Evolutionary conservation across 768 basidiomycete genomes (phyloP).

Genomic region (Pulveroboletus sp.): DNA sequence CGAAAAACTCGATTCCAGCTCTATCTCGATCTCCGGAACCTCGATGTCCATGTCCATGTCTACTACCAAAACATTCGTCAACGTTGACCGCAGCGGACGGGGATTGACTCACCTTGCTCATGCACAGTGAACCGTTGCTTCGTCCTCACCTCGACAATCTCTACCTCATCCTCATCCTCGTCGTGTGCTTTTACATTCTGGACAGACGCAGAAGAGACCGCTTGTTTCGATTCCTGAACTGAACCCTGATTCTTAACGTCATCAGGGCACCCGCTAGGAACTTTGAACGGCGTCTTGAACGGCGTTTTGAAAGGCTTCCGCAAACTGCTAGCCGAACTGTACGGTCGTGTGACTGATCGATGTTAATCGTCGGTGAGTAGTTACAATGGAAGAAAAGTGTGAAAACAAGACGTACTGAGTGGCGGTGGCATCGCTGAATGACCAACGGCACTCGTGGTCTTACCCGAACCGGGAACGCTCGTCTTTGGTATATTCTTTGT

Average conservation of each 20-base stretch:
- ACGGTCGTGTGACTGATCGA: conserved; percentile 45
- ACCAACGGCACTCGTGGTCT: not conserved
- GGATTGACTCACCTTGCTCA: not conserved
- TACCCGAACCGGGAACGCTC: not conserved
- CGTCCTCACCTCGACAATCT: conserved; percentile 11
- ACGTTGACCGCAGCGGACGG: too few species aligned
- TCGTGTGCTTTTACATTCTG: not conserved
- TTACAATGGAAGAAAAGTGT: not conserved
- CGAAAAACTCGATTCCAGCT: conserved; percentile 40
- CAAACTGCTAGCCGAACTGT: conserved; percentile 38
- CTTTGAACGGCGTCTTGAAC: conserved; percentile 37
- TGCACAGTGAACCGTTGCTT: not conserved
- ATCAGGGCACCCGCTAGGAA: conserved; percentile 42
- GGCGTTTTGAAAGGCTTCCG: conserved; percentile 44
- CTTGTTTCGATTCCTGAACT: not conserved
- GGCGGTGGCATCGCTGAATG: conserved; percentile 17
- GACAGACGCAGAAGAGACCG: not conserved
- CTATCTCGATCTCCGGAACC: conserved; percentile 30
- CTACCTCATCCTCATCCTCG: conserved; percentile 1
- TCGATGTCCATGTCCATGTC: conserved; percentile 11
- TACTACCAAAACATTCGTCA: too few species aligned
- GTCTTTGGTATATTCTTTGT: not conserved
- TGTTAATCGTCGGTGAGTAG: not conserved
- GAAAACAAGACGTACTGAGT: conserved; percentile 16
- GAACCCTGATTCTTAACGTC: not conserved